phyloP scores from a whole-genome alignment of 768 basidiomycete genomes.

The Pisolithus sp. region DNA sequence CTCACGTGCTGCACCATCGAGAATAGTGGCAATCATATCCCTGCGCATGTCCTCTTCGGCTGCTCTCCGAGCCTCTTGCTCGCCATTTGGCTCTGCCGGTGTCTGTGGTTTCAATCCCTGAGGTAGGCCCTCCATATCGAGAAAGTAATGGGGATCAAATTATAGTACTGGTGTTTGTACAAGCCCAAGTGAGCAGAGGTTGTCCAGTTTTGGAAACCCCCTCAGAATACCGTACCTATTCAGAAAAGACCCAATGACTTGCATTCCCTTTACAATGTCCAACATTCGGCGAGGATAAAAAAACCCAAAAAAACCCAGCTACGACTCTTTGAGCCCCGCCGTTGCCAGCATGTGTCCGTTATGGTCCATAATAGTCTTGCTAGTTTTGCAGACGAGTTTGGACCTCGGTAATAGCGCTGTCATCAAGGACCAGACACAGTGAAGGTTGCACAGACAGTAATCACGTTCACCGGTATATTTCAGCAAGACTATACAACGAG shows the following conservation, averaged over 20 bases:
- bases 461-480: background rate
- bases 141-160: background rate
- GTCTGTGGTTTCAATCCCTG: conserved; percentile 23
- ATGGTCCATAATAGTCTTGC: too few relatives aligned
- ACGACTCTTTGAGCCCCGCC: conserved; percentile 21
- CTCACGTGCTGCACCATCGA: conserved; percentile 75
- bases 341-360: background rate
- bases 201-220: background rate
- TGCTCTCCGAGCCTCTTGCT: conserved; percentile 47
- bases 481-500: background rate
- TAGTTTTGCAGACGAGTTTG: too few relatives aligned
- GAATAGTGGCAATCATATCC: conserved; percentile 70
- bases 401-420: conserved; percentile 45
- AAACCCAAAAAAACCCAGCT: too few relatives aligned
- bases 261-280: background rate
- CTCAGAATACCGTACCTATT: background rate
- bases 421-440: conserved; percentile 6
- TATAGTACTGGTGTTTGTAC: too few relatives aligned
- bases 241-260: background rate
- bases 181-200: too few relatives aligned
- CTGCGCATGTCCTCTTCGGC: conserved; percentile 74
- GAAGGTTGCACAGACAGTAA: too few relatives aligned
- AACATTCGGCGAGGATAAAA: conserved; percentile 11
- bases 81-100: conserved; percentile 42
- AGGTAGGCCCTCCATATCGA: conserved; percentile 21